Evolutionary conservation across 75 land plant species (phyloP).

Genomic region (Cupressus sempervirens): DNA sequence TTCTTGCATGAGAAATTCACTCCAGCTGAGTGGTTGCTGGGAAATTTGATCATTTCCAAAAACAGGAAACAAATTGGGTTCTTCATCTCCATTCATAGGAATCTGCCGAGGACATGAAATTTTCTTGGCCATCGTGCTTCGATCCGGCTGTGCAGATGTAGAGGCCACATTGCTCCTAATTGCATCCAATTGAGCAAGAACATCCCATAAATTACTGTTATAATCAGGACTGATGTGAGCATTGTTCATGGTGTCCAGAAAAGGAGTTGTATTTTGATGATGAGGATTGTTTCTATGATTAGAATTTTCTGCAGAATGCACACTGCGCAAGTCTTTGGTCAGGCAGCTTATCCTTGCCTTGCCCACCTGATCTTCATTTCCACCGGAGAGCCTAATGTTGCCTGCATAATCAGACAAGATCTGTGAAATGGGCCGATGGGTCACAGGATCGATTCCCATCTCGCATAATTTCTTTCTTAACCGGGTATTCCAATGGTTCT

Average conservation of each 20-base stretch:
- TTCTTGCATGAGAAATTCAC: not conserved
- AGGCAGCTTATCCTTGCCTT: conserved; percentile 12
- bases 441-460: conserved; percentile 19
- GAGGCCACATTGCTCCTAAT: not conserved
- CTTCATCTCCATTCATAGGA: not conserved
- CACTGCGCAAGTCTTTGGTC: not conserved
- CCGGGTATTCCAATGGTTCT: conserved; percentile 18
- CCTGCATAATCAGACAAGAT: conserved; percentile 3
- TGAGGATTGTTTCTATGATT: not conserved
- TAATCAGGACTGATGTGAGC: no score
- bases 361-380: not conserved
- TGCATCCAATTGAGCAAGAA: conserved; percentile 9
- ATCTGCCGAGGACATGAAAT: not conserved
- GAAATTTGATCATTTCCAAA: not conserved
- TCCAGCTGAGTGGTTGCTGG: not conserved
- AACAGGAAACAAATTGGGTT: not conserved
- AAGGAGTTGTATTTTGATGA: not conserved
- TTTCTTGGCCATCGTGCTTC: not conserved
- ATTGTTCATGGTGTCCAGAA: not conserved
- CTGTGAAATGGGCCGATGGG: conserved; percentile 13
- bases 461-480: conserved; percentile 14
- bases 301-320: not conserved
- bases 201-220: conserved; percentile 5
- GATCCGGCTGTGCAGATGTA: not conserved
- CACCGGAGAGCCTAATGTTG: not conserved